Base-by-base conservation (phyloP, 352 stramenopile species). In the Pythium vanterpoolii region DNA sequence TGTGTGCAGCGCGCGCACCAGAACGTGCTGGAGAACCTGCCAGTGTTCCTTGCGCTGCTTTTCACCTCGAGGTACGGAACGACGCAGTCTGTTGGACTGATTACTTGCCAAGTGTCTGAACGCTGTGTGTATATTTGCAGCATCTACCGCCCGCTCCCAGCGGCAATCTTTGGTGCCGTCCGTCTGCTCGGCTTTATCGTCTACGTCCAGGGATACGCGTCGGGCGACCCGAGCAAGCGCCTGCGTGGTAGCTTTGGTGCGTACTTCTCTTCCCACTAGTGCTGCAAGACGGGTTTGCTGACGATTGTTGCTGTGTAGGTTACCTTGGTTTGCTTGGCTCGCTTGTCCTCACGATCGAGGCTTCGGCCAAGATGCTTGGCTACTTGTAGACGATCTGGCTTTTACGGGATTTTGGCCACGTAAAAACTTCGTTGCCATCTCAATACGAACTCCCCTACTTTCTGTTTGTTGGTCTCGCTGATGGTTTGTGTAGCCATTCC, bases 1-100 rank as follows among this genome's bases (percentile, higher is more conserved):
- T 96, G 87, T 55, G 72, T 97, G 53, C 93, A 97, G 70, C 77
- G 92, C 43, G 85, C 77, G 24, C 90, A 98, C 75, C 93, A 98
- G 71, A 94, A 98, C 64, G 68, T 96, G 42, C 72, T 97, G 39
- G 90, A 97, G 72, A 96, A 94, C 51, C 78, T 91, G 44, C 83
- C 87, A 2, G 52, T 77, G 1, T 92, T 87, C 51, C 62, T 92
- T 23, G 52, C 58, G 0, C 52, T 91, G 49, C 68, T 89, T 19
- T 46, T 86, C 44, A 77, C 77, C 10, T 88, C 77, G 11, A 50
- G 70, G 77, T 89, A 79, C 33, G 79, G 81, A 13, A 18, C 27
- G 14, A 5, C 45, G 11, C 23, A 43, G 6, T 27, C 18, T 46
- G 1, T 24, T 14, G 33, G 14, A 8, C 14, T 14, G 33, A 39